Percentiles rank a stretch among this genome's conserved stretches.
These are phyloP conservation scores for Fagus sylvatica DNA, from an alignment of 306 rosid species.

Conservation along the genomic window DNA sequence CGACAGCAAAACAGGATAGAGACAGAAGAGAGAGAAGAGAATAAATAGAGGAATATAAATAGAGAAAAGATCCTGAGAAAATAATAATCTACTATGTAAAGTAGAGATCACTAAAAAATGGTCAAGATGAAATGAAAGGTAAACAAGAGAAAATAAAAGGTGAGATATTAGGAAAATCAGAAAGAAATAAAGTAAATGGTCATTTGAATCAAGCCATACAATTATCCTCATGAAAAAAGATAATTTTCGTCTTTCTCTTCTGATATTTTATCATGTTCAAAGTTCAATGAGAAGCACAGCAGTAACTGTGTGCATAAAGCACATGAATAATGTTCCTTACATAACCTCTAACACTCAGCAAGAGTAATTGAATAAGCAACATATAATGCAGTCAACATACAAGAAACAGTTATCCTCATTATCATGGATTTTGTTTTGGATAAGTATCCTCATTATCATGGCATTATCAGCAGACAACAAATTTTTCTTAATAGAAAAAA, in stretches of 20 bases:
- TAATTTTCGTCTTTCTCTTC: background rate
- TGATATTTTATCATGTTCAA: background rate
- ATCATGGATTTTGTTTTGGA: background rate
- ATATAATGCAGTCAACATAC: background rate
- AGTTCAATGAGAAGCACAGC: background rate
- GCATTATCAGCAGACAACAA: background rate
- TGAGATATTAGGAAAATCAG: constrained; percentile 1
- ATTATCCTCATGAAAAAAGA: background rate
- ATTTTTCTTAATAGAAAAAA: background rate
- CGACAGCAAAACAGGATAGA: constrained; percentile 78
- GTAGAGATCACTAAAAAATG: constrained; percentile 11
- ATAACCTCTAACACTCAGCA: background rate
- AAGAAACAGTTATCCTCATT: background rate
- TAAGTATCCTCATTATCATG: background rate
- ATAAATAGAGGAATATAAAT: constrained; percentile 73
- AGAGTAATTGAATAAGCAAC: background rate
- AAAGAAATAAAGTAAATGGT: background rate
- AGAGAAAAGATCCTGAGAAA: constrained; percentile 36
- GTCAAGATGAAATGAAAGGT: background rate
- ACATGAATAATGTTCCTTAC: background rate
- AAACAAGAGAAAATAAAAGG: background rate
- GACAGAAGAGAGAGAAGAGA: constrained; percentile 84
- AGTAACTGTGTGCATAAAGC: background rate
- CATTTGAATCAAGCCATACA: background rate
- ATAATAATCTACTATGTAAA: constrained; percentile 27